Base-by-base conservation (phyloP, 306 rosid species). In the Fragaria ananassa region DNA sequence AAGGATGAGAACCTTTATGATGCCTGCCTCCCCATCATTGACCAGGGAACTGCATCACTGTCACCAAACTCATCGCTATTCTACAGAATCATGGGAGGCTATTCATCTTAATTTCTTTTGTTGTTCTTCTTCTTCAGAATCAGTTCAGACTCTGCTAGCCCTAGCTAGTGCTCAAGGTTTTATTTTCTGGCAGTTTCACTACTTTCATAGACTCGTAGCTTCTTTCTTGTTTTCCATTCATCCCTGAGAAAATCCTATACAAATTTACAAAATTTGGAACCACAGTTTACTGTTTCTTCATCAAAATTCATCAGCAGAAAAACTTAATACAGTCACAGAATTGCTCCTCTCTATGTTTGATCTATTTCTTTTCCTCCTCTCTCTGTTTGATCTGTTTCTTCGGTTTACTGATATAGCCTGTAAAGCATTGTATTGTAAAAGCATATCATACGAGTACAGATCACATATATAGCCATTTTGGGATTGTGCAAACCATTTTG, bases 1-100 rank as follows among this genome's bases (percentile, higher is more conserved):
- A 83, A 81, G 15, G 97, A 91, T 45, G 90, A 86, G 42, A 10
- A 71, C 41, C 51, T 83, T 10, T 82, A 79, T 41, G 85, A 78
- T 79, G 37, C 87, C 25, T 81, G 85, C 78, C 37, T 84, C 8
- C 84, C 90, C 42, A 17, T 79, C 25, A 70, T 74, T n/a, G 96
- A 86, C 75, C 85, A 73, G 76, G 79, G 86, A 71, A 89, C 79
- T 72, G 51, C 83, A 47, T 71, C 92, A 23, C 76, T 85, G 29
- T 58, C 87, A 0, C 79, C 89, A 0, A 71, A 87, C 1, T 49
- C 91, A 4, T 61, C 87, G 0, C 75, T 89, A 11, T 61, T 83
- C 17, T 85, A 83, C 25, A 74, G 78, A 15, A 60, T 81, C 54
- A 86, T 85, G 87, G 88, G 93, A 54, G 78, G 84, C 76, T 91